phyloP scores from a whole-genome alignment of 768 basidiomycete genomes.

The Trametes punicea region DNA sequence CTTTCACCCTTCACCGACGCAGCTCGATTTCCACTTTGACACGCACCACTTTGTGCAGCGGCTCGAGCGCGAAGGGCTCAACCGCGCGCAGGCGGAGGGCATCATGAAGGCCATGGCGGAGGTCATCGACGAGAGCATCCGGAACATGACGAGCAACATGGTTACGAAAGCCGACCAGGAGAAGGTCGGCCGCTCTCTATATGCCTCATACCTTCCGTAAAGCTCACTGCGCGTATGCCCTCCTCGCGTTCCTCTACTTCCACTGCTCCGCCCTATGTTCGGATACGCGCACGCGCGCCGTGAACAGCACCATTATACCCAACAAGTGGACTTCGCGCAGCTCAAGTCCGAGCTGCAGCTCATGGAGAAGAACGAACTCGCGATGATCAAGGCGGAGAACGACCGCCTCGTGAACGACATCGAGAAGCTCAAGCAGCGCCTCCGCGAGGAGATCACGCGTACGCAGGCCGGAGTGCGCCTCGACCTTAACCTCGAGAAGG shows the following conservation, averaged over 20 bases:
- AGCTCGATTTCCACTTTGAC: conserved; percentile 79
- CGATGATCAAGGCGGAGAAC: conserved; percentile 94
- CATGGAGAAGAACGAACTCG: conserved; percentile 95
- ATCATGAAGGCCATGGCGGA: conserved; percentile 97
- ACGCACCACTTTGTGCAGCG: conserved; percentile 94
- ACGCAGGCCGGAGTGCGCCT: conserved; percentile 92
- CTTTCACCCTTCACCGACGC: conserved; percentile 32
- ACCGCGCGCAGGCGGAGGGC: conserved; percentile 89
- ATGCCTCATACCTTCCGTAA: not conserved
- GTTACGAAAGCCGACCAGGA: conserved; percentile 96
- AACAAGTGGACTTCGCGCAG: conserved; percentile 95
- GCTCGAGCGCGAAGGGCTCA: conserved; percentile 84
- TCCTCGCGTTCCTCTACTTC: not conserved
- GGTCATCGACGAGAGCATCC: conserved; percentile 95
- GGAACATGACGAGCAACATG: conserved; percentile 95
- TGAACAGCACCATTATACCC: conserved; percentile 81
- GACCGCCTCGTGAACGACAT: conserved; percentile 90
- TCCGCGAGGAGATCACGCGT: conserved; percentile 86
- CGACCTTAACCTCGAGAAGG: conserved; percentile 96
- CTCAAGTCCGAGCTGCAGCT: conserved; percentile 95
- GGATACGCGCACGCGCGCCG: not conserved
- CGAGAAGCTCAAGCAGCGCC: conserved; percentile 90
- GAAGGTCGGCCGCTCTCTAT: conserved; percentile 54
- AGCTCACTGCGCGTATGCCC: conserved; percentile 18
- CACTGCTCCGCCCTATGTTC: not conserved